Conservation (phyloP, 371 early-diverging fungal genomes). For the Zychaea mexicana region DNA sequence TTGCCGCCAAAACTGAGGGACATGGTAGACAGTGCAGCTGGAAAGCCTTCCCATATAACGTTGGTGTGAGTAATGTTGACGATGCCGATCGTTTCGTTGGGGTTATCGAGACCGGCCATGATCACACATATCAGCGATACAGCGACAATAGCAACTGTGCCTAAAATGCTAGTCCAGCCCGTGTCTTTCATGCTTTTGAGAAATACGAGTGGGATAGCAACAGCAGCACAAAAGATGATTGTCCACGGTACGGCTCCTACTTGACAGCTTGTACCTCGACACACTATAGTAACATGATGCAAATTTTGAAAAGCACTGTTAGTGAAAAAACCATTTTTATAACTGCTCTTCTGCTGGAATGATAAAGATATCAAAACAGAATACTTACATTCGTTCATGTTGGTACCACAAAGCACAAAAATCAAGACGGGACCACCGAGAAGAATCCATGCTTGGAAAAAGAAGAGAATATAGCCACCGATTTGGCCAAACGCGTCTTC, state of each 20-base stretch:
- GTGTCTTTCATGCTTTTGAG: conserved; percentile 65
- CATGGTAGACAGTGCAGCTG: conserved; percentile 62
- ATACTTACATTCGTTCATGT: conserved; percentile 34
- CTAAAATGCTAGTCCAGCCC: conserved; percentile 63
- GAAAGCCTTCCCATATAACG: conserved; percentile 54
- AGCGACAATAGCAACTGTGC: conserved; percentile 51
- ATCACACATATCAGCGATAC: conserved; percentile 34
- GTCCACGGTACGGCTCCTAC: conserved; percentile 58
- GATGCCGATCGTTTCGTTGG: conserved; percentile 14
- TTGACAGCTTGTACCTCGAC: conserved; percentile 38
- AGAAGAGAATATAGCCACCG: conserved; percentile 48
- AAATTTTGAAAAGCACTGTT: no score
- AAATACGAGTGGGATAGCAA: conserved; percentile 54
- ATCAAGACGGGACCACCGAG: conserved; percentile 57
- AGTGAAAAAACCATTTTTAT: no score
- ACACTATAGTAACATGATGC: conserved; percentile 16
- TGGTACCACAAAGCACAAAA: conserved; percentile 55
- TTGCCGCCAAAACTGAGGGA: conserved; percentile 82
- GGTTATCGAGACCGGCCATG: conserved; percentile 25
- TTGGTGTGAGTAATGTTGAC: conserved; percentile 29
- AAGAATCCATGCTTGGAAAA: conserved; percentile 61
- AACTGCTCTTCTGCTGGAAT: no score
- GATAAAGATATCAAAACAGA: no score
- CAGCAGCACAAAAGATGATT: conserved; percentile 59
- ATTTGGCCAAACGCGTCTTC: conserved; percentile 37